Evolutionary conservation across 192 early-diverging fungal species (phyloP), one percentile per base, ranked within the genome.

Genomic region (Polychytrium aggregatum): DNA sequence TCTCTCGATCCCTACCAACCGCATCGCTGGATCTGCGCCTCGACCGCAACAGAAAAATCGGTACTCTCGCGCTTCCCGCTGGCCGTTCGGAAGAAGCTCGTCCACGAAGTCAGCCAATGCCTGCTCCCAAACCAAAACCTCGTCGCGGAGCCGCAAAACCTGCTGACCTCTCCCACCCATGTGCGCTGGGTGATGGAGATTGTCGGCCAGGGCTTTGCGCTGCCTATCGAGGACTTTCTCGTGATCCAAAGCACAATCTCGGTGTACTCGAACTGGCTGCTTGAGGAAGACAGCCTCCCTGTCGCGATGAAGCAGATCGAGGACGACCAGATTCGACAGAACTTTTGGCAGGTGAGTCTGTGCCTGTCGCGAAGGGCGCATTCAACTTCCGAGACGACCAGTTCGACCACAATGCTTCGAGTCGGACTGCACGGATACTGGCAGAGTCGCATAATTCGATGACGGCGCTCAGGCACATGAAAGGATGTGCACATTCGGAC

Each of bases 181-280:
- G 86, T 90, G 17, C 62, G 68, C 31, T 90, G 84, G 85, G 72
- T 75, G 30, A 88, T 90, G 85, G 86, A 86, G 52, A 74, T 88
- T 10, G 56, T 90, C n/a, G 88, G 84, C 0, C 83, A 85, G 57
- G 88, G 86, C 9, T 85, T 90, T 42, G 58, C 66, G 25, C 63
- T 90, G 30, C 86, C 88, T 2, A 62, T 87, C 27, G 84, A 90
- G 35, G 82, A 90, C 40, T 59, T 82, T 41, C 49, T 53, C 5
- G 82, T 85, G 34, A 84, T 85, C 3, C 54, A 70, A 37, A 67
- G 79, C 47, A 74, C 72, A 3, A 67, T 82, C 10, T 70, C 61
- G 36, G 71, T 90, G n/a, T 90, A 88, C 63, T 61, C 70, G 10
- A 67, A 73, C 33, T 90, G 88, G 88, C 65, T 90, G 24, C 64